Base-by-base conservation (phyloP, 2,329 filamentous ascomycete species). In the Colletotrichum cordylinicola region DNA sequence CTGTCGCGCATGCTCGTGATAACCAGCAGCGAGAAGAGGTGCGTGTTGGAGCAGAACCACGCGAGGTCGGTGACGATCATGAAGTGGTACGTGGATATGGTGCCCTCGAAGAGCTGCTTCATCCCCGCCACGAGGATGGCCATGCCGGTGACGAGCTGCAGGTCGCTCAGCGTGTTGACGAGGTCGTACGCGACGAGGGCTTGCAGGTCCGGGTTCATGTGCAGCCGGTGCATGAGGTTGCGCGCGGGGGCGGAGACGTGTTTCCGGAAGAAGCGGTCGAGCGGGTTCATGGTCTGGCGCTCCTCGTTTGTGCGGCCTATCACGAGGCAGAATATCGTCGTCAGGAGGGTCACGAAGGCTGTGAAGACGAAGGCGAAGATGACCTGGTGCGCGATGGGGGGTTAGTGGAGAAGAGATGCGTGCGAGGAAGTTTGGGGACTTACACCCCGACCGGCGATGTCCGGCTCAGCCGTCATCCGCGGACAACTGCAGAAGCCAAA, bases 71-170 rank as follows among this genome's bases (percentile, higher is more conserved):
- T 76, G 69, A 78, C 75, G 16, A 81, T 77, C 66, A 66, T 69
- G 69, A 81, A 79, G 58, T 81, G 80, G 62, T 81, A 81, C 13
- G 78, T 70, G 3, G 77, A 78, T 55, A 81, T 77, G 3, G 61
- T 65, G 27, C 73, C 69, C 15, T 79, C 70, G 16, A 29, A n/a
- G 3, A 79, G 69, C 55, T 77, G 74, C 16, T 67, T 76, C 18
- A 81, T 31, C 0, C 70, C 78, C 2, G 76, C 77, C 1, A 78
- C 62, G 13, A 80, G 65, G 16, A 80, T 52, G 3, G 78, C 79
- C 43, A 79, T 70, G 29, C 79, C 79, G 0, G 79, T 80, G 29
- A 80, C 79, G 4, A 81, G 77, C 37, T 81, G 80, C 37, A 78
- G 78, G 71, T 81, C 80, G 70, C 70, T 75, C 6, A 80, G 73